These are phyloP conservation scores for Berberis thunbergii DNA, from an alignment of 164 flowering plant species.

Conservation along the genomic window DNA sequence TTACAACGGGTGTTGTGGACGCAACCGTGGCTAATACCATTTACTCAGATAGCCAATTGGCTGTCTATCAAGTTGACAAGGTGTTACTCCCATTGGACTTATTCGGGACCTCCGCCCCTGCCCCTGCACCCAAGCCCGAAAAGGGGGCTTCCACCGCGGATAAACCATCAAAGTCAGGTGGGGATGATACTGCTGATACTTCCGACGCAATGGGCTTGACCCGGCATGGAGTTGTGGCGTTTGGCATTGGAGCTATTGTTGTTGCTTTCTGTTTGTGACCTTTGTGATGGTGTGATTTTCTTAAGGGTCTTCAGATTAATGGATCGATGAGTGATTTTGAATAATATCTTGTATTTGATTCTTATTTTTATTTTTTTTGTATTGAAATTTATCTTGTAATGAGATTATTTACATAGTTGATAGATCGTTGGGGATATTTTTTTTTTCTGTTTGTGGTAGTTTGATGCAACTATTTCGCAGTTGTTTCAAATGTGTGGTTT, in stretches of 20 bases:
- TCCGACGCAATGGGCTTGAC: constrained; percentile 6
- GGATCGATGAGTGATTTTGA: neutral
- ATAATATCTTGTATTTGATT: neutral
- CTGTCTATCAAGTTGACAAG: constrained; percentile 72
- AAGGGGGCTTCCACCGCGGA: constrained; percentile 26
- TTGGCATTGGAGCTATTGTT: constrained; percentile 10
- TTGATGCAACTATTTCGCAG: no score
- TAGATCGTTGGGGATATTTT: no score
- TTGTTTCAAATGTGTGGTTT: no score
- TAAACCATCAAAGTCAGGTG: constrained; percentile 6
- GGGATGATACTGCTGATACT: neutral
- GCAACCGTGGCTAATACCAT: constrained; percentile 43
- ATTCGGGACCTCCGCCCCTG: constrained; percentile 40
- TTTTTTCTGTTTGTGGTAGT: no score
- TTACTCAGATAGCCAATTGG: constrained; percentile 50
- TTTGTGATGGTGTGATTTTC: neutral
- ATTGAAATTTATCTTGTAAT: no score
- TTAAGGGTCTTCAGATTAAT: neutral
- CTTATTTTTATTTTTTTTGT: no score
- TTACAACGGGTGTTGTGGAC: constrained; percentile 56
- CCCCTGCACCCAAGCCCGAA: constrained; percentile 21
- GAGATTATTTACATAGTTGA: no score
- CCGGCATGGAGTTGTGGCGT: neutral
- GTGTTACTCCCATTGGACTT: constrained; percentile 63
- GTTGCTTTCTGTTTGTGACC: constrained; percentile 6